Base-by-base conservation (phyloP, 176 grass and related monocot species). In the Oryza brachyantha region DNA sequence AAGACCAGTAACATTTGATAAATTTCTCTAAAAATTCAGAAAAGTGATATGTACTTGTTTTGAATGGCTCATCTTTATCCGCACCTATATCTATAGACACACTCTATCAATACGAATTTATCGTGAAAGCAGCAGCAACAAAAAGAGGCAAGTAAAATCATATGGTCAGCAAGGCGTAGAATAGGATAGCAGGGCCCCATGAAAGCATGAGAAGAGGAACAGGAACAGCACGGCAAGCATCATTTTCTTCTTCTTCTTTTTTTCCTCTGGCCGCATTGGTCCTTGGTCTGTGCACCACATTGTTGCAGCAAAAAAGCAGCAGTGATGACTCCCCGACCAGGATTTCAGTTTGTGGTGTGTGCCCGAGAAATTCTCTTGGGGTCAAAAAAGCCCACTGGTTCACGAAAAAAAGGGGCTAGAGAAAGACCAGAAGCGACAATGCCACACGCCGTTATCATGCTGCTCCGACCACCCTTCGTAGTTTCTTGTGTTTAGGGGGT, bases 321-420 rank as follows among this genome's bases (percentile, higher is more conserved):
- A 12, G 35, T 46, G 76, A 80, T 86, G 69, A 66, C 76, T 52
- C 17, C 74, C 29, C 28, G 39, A 1, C 16, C 21, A 85, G 83
- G 67, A 76, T 85, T 79, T 73, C 68, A 73, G 61, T 11, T n/a
- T 52, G 19, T 41, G 40, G 5, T 79, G 76, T 27, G 69, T 80
- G 36, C 76, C 69, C 61, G 5, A 86, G 76, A 80, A 86, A 86
- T 80, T 80, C 46, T 61, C 55, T 11, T 52, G 2, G 29, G 40
- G 40, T 36, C 61, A 66, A 50, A 48, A 78, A n/a, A 9, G 54
- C 22, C 4, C 74, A 26, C 22, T 13, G 74, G 55, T 75, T 28
- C 28, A 31, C 35, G 43, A 29, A 29, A 22, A 22, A n/a, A 19
- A n/a, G 14, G 37, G 61, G 24, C 5, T 19, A 61, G 55, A 71